Percentiles rank a stretch among this genome's conserved stretches.
phyloP scores from a whole-genome alignment of 2,329 filamentous ascomycete species.

The Neodidymelliopsis sp. region DNA sequence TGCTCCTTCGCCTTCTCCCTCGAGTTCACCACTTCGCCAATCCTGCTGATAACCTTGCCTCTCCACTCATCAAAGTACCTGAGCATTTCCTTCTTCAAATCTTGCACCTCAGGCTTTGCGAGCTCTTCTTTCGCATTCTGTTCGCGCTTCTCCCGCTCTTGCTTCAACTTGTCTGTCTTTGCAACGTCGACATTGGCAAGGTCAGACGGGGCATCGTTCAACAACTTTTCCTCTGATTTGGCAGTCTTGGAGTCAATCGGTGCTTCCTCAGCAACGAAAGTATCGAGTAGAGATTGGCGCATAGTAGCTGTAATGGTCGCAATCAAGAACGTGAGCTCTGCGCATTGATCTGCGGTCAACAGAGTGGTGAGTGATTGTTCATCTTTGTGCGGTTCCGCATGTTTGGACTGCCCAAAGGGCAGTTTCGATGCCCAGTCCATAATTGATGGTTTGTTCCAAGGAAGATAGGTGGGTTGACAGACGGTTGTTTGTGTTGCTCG shows the following conservation, averaged over 20 bases:
- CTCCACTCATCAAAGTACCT: constrained; percentile 84
- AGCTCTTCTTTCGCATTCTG: constrained; percentile 57
- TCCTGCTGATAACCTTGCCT: constrained; percentile 70
- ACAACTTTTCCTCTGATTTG: constrained; percentile 33
- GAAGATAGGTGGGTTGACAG: neutral
- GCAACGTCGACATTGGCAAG: constrained; percentile 34
- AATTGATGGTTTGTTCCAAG: neutral
- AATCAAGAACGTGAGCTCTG: constrained; percentile 57
- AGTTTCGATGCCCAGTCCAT: constrained; percentile 46
- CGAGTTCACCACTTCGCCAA: constrained; percentile 69
- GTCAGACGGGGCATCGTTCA: constrained; percentile 35
- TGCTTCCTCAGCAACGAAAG: constrained; percentile 48
- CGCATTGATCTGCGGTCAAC: constrained; percentile 55
- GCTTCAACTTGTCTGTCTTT: constrained; percentile 42
- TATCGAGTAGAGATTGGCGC: constrained; percentile 54
- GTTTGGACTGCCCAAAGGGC: constrained; percentile 44
- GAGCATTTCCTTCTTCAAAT: constrained; percentile 74
- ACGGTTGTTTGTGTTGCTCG: neutral
- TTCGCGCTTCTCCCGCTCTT: constrained; percentile 40
- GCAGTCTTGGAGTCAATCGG: constrained; percentile 19
- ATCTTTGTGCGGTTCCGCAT: constrained; percentile 31
- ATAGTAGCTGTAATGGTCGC: constrained; percentile 58
- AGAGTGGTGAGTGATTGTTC: constrained; percentile 55
- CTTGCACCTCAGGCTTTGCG: constrained; percentile 60
- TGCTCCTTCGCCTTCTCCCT: constrained; percentile 45